Evolutionary conservation across 306 rosid genomes (phyloP).

Genomic region (Ochetophila trinervis): DNA sequence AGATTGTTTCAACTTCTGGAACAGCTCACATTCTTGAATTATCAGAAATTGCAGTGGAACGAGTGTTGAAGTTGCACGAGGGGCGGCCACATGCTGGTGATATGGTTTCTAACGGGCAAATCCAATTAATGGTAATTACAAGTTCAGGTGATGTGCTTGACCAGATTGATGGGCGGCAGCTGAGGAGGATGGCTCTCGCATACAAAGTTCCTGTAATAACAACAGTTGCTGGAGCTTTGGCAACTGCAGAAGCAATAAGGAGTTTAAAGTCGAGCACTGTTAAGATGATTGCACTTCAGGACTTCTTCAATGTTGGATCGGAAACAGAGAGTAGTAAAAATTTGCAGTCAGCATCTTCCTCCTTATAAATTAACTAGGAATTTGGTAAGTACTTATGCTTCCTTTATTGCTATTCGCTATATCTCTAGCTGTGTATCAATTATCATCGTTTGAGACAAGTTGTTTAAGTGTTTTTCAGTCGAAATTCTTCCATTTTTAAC

Average conservation of each 20-base stretch:
- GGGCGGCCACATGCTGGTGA: slow-evolving; percentile 97
- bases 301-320: slow-evolving; percentile 45
- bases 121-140: slow-evolving; percentile 94
- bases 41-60: slow-evolving; percentile 60
- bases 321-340: slow-evolving; percentile 27
- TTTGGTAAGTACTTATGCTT: slow-evolving; percentile 38
- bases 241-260: slow-evolving; percentile 87
- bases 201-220: slow-evolving; percentile 92
- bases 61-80: slow-evolving; percentile 88
- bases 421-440: not conserved
- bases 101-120: slow-evolving; percentile 86
- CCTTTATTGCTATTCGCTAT: not conserved
- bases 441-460: slow-evolving; percentile 10
- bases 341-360: slow-evolving; percentile 39
- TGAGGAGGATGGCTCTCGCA: slow-evolving; percentile 85
- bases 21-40: slow-evolving; percentile 65
- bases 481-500: not conserved
- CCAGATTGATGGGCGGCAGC: slow-evolving; percentile 83
- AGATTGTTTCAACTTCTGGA: slow-evolving; percentile 87
- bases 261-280: slow-evolving; percentile 64
- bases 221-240: slow-evolving; percentile 87
- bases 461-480: not conserved
- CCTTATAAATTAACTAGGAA: slow-evolving; percentile 25
- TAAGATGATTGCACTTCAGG: slow-evolving; percentile 95
- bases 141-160: slow-evolving; percentile 90